Base-by-base conservation (phyloP, 2,329 filamentous ascomycete species). In the Ophiostoma australiae region DNA sequence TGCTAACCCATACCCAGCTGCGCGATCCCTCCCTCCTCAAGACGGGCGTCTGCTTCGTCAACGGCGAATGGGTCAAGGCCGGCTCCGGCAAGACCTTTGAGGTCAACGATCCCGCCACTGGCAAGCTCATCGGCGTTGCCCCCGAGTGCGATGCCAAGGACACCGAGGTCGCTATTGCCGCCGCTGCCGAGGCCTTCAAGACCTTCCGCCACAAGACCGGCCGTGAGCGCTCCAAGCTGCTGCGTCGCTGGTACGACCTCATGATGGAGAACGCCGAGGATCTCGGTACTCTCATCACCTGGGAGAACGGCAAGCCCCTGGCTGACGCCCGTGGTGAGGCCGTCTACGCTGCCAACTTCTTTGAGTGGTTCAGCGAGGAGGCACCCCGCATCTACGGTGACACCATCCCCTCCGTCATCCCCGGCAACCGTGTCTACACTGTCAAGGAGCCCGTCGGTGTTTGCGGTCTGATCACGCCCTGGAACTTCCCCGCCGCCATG, bases 71-170 rank as follows among this genome's bases (percentile, higher is more conserved):
- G 92, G 87, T 96, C 73, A 85, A 86, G 76, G 92, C 94, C 76
- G 87, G 89, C 77, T 97, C 93, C 0, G 92, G 93, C 78, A 89
- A 96, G 86, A 97, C 93, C 66, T 99, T 98, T 80, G 90, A 95
- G 79, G 92, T 97, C 72, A 55, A 76, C 89, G 93, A 99, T 79
- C 95, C 95, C 10, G 89, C 93, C 2, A 92, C 92, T 11, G 91
- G 91, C 75, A 86, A 91, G 75, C 80, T 91, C 55, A 94, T 98
- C 76, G 93, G 92, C 72, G 91, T 88, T 33, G 90, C 90, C 78
- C 93, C 95, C 73, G 94, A 98, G 78, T 95, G 95, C 84, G 87
- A 90, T 76, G 84, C 84, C 73, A 83, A 87, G 75, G 95, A 99
- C 78, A 91, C 92, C 52, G 86, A 93, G 77, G 84, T 84, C 67